Base-by-base conservation (phyloP, 2,329 filamentous ascomycete species). In the Cercospora beticola region DNA sequence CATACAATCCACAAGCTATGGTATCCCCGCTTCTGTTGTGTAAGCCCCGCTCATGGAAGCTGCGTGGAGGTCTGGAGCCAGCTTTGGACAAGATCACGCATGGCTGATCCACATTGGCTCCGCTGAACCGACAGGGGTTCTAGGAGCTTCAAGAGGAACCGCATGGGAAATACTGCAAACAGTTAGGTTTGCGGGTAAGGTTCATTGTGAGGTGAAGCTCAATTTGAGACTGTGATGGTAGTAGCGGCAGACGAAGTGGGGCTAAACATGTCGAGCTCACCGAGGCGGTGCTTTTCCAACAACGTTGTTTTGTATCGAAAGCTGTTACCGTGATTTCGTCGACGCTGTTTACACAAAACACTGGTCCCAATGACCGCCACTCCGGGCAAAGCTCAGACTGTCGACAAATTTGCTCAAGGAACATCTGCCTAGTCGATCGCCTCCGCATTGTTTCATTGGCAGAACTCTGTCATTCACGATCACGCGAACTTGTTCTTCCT, bases 401-500 rank as follows among this genome's bases (percentile, higher is more conserved):
- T 91, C 82, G 14, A 97, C 86, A 79, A 94, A 97, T 10, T 84
- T 85, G 70, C 83, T 82, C 69, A 96, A 77, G 70, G 77, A 86
- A 78, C 94, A 97, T 31, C 91, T 84, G 2, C 93, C 93, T 62
- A 89, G 79, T 60, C 79, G 75, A 79, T 97, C 93, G 3, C 85
- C 89, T 10, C 84, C 85, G 79, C 94, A 97, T 60, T 85, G 88
- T 72, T 86, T 82, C 66, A 97, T 79, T 10, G 89, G 88, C 68
- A 94, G 83, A 2, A 97, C 92, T 26, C 92, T 86, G 76, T 96
- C 93, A 79, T 97, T 97, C 40, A 97, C 83, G 68, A 97, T 81
- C 4, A 96, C 84, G 43, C 94, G 86, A 10, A 97, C 92, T 63
- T 90, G 83, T 78, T 95, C 91, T 76, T 92, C 87, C 1, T 80